Evolutionary conservation across 75 land plant species (phyloP).

Genomic region (Pseudotsuga menziesii): DNA sequence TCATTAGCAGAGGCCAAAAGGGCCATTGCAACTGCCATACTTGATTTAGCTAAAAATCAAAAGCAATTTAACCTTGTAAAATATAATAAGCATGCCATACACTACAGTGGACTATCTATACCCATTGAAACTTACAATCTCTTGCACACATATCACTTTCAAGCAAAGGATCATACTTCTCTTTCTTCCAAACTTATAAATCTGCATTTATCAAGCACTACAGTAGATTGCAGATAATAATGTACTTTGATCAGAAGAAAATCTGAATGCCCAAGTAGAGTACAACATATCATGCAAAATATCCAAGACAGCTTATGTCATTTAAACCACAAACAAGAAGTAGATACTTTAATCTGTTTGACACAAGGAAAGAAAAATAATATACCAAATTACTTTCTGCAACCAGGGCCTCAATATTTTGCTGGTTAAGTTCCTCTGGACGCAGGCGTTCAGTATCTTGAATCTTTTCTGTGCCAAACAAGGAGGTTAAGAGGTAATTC

Average conservation of each 20-base stretch:
- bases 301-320: not conserved
- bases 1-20: no score
- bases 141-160: no score
- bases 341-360: not conserved
- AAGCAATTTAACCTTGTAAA: no score
- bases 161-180: no score
- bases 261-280: not conserved
- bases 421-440: constrained; percentile 97
- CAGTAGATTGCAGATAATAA: not conserved
- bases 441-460: constrained; percentile 77
- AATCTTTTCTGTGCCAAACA: constrained; percentile 33
- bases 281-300: not conserved
- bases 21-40: no score
- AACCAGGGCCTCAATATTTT: constrained; percentile 96
- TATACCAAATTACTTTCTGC: constrained; percentile 96
- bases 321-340: not conserved
- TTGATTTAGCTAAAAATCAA: no score
- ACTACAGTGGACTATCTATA: no score
- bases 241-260: not conserved
- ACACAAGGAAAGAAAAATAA: not conserved
- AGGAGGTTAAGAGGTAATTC: not conserved
- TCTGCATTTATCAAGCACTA: not conserved
- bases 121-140: no score
- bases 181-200: no score
- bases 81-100: no score